Conservation (phyloP, 306 rosid genomes). For the Amphicarpaea edgeworthii region DNA sequence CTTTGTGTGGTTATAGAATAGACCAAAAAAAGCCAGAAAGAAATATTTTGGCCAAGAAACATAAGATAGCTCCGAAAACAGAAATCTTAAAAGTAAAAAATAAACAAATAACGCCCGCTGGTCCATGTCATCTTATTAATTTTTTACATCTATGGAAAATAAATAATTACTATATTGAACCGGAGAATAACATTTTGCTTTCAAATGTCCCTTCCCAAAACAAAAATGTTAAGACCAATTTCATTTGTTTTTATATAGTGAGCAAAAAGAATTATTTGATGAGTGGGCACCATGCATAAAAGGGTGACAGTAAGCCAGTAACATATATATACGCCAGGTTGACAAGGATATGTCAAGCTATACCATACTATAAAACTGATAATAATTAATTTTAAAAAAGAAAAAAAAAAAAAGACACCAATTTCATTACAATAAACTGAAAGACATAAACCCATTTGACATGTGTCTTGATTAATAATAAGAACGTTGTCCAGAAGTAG, state of each 20-base stretch:
- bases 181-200: not conserved
- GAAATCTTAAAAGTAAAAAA: not conserved
- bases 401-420: not conserved
- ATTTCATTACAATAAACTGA: conserved; percentile 19
- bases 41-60: not conserved
- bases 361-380: not conserved
- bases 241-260: conserved; percentile 24
- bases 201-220: not conserved
- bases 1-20: conserved; percentile 5
- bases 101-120: not conserved
- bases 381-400: not conserved
- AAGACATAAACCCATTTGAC: conserved; percentile 18
- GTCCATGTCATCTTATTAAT: not conserved
- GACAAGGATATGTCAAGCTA: conserved; percentile 15
- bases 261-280: conserved; percentile 29
- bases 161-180: not conserved
- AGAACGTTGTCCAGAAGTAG: conserved; percentile 46
- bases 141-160: not conserved
- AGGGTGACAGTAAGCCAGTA: not conserved
- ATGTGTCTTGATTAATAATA: too few relatives aligned
- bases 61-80: not conserved
- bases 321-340: not conserved
- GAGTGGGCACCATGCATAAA: conserved; percentile 14
- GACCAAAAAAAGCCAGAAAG: not conserved
- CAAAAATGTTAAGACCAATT: conserved; percentile 12